Base-by-base conservation (phyloP, 129 eudicot genomes). In the Scalesia atractyloides region DNA sequence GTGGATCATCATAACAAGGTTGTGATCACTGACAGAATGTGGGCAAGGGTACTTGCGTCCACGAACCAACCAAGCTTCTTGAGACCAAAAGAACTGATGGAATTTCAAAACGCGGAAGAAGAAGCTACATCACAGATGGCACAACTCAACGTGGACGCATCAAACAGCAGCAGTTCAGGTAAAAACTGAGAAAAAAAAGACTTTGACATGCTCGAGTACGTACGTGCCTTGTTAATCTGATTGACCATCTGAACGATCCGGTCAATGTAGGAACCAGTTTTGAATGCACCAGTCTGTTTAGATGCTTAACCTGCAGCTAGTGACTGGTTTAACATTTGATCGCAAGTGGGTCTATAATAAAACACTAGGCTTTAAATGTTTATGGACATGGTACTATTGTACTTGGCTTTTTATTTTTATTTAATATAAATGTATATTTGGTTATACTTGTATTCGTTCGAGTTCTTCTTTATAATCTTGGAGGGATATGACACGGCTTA, bases 21-120 rank as follows among this genome's bases (percentile, higher is more conserved):
- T 18, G 89, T 84, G 52, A 84, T 86, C 51, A 86, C 91, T 0
- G 91, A 86, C 60, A 83, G 87, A 80, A 86, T 86, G 91, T 86
- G 91, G 91, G 91, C 91, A n/a, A 77, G 89, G 70, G 76, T 87
- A 60, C 89, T 87, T 19, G 70, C 92, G 19, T 86, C 92, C 13
- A 86, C 92, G 3, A 81, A 81, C 75, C 92, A 86, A 75, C 92
- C 88, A 26, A 87, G 92, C 77, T 87, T 87, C 65, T 54, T 87
- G 71, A 50, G 81, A 70, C 80, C 78, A 22, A 69, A 68, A 46
- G 72, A 68, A 3, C 18, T 84, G 26, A 46, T 59, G 22, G 86
- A 81, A 48, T 79, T 76, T 59, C 76, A 78, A 64, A 72, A 75
- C 54, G 83, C 60, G 44, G 83, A 84, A 83, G 75, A 49, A 30